phyloP scores from a whole-genome alignment of 2,329 filamentous ascomycete species.

The Aaosphaeria pasadenensis region DNA sequence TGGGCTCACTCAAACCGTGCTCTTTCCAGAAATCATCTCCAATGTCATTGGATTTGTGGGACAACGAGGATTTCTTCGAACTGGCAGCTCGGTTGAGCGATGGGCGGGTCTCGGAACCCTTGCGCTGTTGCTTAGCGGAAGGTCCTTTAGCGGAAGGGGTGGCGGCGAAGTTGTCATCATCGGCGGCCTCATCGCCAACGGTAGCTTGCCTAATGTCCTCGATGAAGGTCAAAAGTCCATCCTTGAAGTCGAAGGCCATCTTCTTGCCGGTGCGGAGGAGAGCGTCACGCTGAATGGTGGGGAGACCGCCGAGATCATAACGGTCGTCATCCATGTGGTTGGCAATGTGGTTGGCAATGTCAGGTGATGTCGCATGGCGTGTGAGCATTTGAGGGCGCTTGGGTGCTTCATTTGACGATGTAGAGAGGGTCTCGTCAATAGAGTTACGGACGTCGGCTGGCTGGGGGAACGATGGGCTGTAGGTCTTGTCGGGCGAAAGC shows the following conservation, averaged over 20 bases:
- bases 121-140: conserved; percentile 23
- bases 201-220: conserved; percentile 95
- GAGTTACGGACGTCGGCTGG: conserved; percentile 35
- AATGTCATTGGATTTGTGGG: conserved; percentile 31
- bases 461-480: conserved; percentile 36
- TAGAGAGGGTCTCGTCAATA: conserved; percentile 18
- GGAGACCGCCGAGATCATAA: conserved; percentile 27
- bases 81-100: conserved; percentile 27
- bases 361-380: conserved; percentile 30
- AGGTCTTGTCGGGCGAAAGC: conserved; percentile 61
- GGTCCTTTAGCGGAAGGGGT: conserved; percentile 23
- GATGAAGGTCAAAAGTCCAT: conserved; percentile 89
- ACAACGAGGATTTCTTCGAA: conserved; percentile 23
- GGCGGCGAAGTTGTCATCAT: conserved; percentile 47
- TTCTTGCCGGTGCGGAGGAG: conserved; percentile 58
- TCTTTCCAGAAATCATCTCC: conserved; percentile 44
- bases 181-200: conserved; percentile 86
- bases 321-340: conserved; percentile 23
- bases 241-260: conserved; percentile 83
- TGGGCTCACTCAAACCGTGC: conserved; percentile 39
- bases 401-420: background rate
- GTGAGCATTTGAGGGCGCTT: conserved; percentile 1
- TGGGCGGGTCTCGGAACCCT: conserved; percentile 28
- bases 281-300: conserved; percentile 34
- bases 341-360: conserved; percentile 25